Evolutionary conservation across 73 alveolate species (phyloP).

Genomic region (Breviolum minutum): DNA sequence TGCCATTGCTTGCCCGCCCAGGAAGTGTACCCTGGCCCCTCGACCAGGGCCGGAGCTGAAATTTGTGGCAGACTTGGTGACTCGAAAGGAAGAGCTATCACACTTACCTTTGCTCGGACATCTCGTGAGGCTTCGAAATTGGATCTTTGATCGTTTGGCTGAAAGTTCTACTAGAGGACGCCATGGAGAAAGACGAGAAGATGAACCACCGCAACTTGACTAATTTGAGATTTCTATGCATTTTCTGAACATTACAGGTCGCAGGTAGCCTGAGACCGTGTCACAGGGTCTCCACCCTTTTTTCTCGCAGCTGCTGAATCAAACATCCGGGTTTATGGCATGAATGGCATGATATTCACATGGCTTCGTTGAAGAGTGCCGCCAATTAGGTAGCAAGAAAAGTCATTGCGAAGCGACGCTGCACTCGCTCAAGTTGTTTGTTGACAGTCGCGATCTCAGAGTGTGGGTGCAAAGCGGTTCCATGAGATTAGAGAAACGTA

Average conservation of each 20-base stretch:
- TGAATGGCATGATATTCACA: too few species aligned
- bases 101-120: constrained; percentile 69
- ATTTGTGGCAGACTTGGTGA: constrained; percentile 56
- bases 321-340: too few species aligned
- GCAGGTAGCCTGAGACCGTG: too few species aligned
- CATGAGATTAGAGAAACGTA: too few species aligned
- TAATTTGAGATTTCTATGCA: too few species aligned
- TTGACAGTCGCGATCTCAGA: background rate
- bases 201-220: constrained; percentile 13
- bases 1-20: background rate
- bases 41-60: constrained; percentile 29
- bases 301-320: too few species aligned
- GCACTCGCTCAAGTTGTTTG: background rate
- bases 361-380: too few species aligned
- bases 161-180: background rate
- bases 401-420: constrained; percentile 25
- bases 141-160: constrained; percentile 65
- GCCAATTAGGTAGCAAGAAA: background rate
- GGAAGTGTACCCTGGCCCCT: constrained; percentile 55
- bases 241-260: too few species aligned
- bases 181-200: constrained; percentile 34
- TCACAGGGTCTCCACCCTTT: too few species aligned
- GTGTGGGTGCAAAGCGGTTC: too few species aligned
- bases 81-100: constrained; percentile 57
- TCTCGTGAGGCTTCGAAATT: constrained; percentile 17